Percentiles rank a stretch among this genome's conserved stretches.
phyloP scores from a whole-genome alignment of 371 early-diverging fungal species.

The Rhizopus delemar region DNA sequence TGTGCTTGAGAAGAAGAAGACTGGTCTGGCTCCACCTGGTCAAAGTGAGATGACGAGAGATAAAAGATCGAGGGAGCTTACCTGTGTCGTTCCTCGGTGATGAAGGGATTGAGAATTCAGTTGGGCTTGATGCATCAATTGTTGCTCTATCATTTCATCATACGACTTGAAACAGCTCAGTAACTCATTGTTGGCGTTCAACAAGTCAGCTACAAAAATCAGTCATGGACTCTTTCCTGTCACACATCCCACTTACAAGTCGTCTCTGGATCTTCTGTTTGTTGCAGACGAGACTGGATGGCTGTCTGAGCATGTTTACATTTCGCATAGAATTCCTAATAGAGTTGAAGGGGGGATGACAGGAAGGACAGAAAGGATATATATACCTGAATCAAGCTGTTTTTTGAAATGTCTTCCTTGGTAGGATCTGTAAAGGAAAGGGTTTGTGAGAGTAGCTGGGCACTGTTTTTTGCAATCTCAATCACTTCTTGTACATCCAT shows the following conservation, averaged over 20 bases:
- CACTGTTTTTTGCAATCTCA: constrained; percentile 50
- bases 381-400: constrained; percentile 47
- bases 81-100: constrained; percentile 34
- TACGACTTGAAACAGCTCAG: constrained; percentile 49
- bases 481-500: constrained; percentile 22
- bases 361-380: too few relatives aligned
- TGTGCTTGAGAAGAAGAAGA: constrained; percentile 9
- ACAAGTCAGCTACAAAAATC: constrained; percentile 34
- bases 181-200: constrained; percentile 50
- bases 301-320: constrained; percentile 40
- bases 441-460: constrained; percentile 48
- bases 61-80: background rate
- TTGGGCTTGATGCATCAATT: constrained; percentile 41
- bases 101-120: constrained; percentile 33
- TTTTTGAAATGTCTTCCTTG: constrained; percentile 48
- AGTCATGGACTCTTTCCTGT: constrained; percentile 7
- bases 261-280: constrained; percentile 41
- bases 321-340: constrained; percentile 51
- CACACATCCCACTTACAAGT: constrained; percentile 35
- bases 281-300: constrained; percentile 37
- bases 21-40: background rate
- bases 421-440: constrained; percentile 56
- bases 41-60: background rate
- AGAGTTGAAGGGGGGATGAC: too few relatives aligned
- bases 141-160: constrained; percentile 53